phyloP scores from a whole-genome alignment of 306 rosid species.

The Fragaria ananassa region DNA sequence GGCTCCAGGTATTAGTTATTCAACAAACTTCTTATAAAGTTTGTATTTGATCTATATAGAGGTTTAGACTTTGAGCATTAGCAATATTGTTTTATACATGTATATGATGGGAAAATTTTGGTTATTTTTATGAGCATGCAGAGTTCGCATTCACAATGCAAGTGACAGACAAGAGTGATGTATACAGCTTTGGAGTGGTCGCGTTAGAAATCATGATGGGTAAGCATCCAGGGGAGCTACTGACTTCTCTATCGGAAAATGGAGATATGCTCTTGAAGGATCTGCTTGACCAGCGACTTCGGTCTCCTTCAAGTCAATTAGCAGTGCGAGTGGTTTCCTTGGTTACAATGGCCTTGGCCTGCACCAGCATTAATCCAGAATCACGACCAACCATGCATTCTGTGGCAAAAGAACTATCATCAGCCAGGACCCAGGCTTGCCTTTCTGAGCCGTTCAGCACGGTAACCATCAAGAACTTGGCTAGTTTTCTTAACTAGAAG shows the following conservation, averaged over 20 bases:
- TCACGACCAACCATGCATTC: neutral
- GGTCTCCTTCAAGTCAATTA: neutral
- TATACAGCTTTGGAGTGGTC: constrained; percentile 56
- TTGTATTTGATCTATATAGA: neutral
- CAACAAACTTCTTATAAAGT: neutral
- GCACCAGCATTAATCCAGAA: neutral
- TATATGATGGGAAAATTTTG: neutral
- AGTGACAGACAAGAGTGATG: constrained; percentile 55
- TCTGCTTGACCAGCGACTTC: neutral
- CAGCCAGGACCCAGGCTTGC: neutral
- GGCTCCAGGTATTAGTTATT: constrained; percentile 53
- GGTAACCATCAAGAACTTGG: constrained; percentile 31
- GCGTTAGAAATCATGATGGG: constrained; percentile 50
- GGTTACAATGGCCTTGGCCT: neutral
- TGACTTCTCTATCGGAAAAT: neutral
- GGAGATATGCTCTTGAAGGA: neutral
- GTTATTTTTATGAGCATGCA: constrained; percentile 8
- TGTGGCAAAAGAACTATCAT: neutral
- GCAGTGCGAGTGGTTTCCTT: neutral
- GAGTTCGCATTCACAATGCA: constrained; percentile 53
- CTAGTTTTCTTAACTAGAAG: constrained; percentile 21
- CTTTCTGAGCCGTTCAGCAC: constrained; percentile 28
- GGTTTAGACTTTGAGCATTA: neutral
- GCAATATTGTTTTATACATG: neutral
- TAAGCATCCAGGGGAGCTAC: constrained; percentile 47